Conservation (phyloP, 2,329 filamentous ascomycete species). For the Xylaria sp. region DNA sequence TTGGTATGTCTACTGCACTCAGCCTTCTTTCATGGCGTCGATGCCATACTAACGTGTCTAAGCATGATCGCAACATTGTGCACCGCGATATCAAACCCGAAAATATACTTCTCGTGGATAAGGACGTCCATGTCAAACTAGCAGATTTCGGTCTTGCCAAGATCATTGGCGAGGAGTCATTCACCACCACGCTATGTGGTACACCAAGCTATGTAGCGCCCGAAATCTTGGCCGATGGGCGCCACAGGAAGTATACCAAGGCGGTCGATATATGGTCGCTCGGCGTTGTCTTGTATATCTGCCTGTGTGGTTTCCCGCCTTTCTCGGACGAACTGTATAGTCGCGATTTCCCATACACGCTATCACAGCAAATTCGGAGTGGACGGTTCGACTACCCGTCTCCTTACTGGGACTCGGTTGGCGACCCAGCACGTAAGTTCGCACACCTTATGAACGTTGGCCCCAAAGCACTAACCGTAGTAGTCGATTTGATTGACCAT, state of each 20-base stretch:
- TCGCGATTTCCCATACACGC: slow-evolving; percentile 79
- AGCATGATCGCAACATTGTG: slow-evolving; percentile 97
- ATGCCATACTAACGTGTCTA: slow-evolving; percentile 11
- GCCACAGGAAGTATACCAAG: slow-evolving; percentile 86
- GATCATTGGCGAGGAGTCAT: slow-evolving; percentile 97
- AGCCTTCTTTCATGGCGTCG: slow-evolving; percentile 29
- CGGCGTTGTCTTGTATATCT: slow-evolving; percentile 97
- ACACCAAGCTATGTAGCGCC: slow-evolving; percentile 98
- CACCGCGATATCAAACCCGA: slow-evolving; percentile 98
- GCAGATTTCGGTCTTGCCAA: slow-evolving; percentile 97
- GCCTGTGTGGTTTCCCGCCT: slow-evolving; percentile 92
- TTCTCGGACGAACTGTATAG: slow-evolving; percentile 94
- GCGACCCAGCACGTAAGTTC: slow-evolving; percentile 74
- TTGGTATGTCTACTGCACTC: slow-evolving; percentile 64
- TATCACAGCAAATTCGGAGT: slow-evolving; percentile 88
- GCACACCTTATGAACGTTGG: not conserved
- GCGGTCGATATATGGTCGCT: slow-evolving; percentile 97
- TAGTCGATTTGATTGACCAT: slow-evolving; percentile 86
- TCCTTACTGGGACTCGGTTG: slow-evolving; percentile 91
- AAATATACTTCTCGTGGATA: slow-evolving; percentile 89
- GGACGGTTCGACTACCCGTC: slow-evolving; percentile 94
- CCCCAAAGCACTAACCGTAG: slow-evolving; percentile 4
- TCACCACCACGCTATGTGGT: slow-evolving; percentile 93
- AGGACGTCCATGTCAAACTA: slow-evolving; percentile 84
- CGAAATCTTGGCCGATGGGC: slow-evolving; percentile 85